Evolutionary conservation across 768 basidiomycete species (phyloP).

Genomic region (Amanita fuliginea): DNA sequence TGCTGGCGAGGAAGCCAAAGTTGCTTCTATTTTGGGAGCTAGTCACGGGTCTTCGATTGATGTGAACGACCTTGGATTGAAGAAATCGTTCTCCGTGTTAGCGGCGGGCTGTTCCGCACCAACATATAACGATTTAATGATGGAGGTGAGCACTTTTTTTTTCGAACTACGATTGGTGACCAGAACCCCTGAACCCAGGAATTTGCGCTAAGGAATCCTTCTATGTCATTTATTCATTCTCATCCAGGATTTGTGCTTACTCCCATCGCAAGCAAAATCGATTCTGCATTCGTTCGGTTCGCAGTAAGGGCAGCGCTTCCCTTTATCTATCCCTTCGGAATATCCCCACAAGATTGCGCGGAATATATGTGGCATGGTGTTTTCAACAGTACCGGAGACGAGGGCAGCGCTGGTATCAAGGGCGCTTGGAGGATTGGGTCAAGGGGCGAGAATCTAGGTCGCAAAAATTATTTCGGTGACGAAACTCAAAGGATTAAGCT

Average conservation of each 20-base stretch:
- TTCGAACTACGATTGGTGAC: background rate
- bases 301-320: constrained; percentile 10
- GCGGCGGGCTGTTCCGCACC: constrained; percentile 23
- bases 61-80: constrained; percentile 38
- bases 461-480: background rate
- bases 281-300: constrained; percentile 15
- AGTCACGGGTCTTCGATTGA: constrained; percentile 24
- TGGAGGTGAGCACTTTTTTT: constrained; percentile 30
- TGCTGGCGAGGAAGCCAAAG: constrained; percentile 37
- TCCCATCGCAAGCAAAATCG: constrained; percentile 14
- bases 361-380: constrained; percentile 21
- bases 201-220: constrained; percentile 20
- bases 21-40: constrained; percentile 31
- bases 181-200: constrained; percentile 10
- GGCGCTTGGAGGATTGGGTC: constrained; percentile 1
- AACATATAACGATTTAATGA: constrained; percentile 45
- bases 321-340: constrained; percentile 17
- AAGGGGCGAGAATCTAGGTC: background rate
- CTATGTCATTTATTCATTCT: constrained; percentile 24
- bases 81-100: constrained; percentile 28
- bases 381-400: background rate
- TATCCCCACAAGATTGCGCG: constrained; percentile 18
- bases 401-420: background rate
- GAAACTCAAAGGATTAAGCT: background rate
- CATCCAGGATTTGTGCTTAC: constrained; percentile 29